Evolutionary conservation across 441 rosid species (phyloP).

Genomic region (Omphalea diandra): DNA sequence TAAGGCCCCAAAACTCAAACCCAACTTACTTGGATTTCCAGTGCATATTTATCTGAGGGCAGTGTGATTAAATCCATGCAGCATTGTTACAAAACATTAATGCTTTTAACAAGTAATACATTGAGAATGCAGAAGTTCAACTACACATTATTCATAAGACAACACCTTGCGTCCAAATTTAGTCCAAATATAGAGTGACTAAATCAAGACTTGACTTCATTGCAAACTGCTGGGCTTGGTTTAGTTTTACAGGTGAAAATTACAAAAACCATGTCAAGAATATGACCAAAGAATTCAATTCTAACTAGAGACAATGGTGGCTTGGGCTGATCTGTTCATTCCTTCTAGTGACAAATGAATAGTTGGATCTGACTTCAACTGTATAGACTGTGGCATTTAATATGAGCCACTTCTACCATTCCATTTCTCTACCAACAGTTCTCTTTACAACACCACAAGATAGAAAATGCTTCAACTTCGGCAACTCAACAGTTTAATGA

Average conservation of each 20-base stretch:
- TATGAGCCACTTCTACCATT: conserved; percentile 21
- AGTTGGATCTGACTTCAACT: conserved; percentile 19
- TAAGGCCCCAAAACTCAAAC: background rate
- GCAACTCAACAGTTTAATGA: background rate
- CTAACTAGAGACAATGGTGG: background rate
- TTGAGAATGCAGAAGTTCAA: background rate
- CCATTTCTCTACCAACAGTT: conserved; percentile 8
- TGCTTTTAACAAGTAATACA: too few species aligned
- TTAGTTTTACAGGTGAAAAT: background rate
- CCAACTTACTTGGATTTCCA: background rate
- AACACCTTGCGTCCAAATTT: background rate
- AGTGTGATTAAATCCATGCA: too few species aligned
- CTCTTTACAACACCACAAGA: background rate
- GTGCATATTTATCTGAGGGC: background rate
- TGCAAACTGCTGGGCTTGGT: background rate
- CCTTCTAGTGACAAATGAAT: background rate
- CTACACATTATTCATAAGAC: background rate
- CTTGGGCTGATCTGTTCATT: background rate
- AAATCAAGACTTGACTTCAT: background rate
- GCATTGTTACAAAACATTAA: too few species aligned
- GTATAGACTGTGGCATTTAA: conserved; percentile 28
- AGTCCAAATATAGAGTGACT: background rate
- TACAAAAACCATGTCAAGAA: background rate
- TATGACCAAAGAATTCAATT: conserved; percentile 5
- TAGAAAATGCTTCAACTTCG: background rate